phyloP scores from a whole-genome alignment of 208 protist species.

The Trypanosoma brucei region DNA sequence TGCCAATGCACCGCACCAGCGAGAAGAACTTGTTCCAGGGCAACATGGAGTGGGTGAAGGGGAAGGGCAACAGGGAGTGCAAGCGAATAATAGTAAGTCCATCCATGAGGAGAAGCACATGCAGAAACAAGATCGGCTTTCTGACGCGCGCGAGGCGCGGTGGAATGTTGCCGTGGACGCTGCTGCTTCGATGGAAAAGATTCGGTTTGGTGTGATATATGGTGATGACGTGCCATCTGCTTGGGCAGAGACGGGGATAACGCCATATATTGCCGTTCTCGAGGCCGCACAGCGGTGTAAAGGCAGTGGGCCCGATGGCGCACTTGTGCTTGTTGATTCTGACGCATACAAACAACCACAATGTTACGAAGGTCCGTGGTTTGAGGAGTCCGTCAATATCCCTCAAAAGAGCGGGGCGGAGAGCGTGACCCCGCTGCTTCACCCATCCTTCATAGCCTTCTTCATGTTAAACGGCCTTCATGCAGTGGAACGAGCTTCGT shows the following conservation, averaged over 20 bases:
- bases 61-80: background rate
- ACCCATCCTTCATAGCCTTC: conserved; percentile 39
- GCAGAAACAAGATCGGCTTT: conserved; percentile 10
- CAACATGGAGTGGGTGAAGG: background rate
- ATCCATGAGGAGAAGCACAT: background rate
- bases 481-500: conserved; percentile 62
- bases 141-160: conserved; percentile 24
- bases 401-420: background rate
- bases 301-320: conserved; percentile 49
- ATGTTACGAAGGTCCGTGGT: conserved; percentile 67
- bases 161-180: conserved; percentile 63
- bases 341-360: conserved; percentile 59
- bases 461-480: conserved; percentile 58
- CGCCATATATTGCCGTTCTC: conserved; percentile 40
- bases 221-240: conserved; percentile 28
- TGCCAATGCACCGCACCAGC: background rate
- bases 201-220: conserved; percentile 67
- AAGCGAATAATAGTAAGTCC: background rate
- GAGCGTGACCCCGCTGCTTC: conserved; percentile 1
- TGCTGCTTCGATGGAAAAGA: conserved; percentile 57
- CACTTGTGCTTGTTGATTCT: conserved; percentile 52
- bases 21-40: too few relatives aligned
- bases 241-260: conserved; percentile 29
- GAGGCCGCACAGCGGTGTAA: conserved; percentile 38
- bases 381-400: conserved; percentile 23